Percentiles rank a stretch among this genome's conserved stretches.
Conservation (phyloP, 1,284 basidiomycete species). For the Coriolopsis trogii region DNA sequence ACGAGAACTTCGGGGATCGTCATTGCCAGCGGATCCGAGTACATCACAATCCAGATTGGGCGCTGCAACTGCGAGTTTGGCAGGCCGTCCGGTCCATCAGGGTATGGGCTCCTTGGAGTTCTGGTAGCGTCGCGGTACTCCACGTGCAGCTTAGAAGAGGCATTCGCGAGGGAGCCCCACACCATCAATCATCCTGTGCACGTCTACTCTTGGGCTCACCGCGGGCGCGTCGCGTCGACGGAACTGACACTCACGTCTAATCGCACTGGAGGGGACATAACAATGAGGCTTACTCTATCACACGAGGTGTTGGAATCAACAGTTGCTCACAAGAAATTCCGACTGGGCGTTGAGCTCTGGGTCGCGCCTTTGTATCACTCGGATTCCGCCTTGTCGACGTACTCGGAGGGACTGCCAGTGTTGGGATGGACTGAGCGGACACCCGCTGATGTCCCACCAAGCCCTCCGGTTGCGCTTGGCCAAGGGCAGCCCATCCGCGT, state of each 20-base stretch:
- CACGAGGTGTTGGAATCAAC: neutral
- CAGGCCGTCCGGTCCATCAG: neutral
- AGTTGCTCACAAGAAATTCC: neutral
- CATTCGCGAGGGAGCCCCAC: neutral
- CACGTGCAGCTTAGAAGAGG: neutral
- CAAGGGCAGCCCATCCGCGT: too few relatives aligned
- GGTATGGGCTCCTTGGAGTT: conserved; percentile 1
- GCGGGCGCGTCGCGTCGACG: conserved; percentile 6
- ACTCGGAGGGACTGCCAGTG: neutral
- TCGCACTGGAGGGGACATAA: neutral
- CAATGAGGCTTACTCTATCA: neutral
- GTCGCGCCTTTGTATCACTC: neutral
- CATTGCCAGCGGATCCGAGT: neutral
- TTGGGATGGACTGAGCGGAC: neutral
- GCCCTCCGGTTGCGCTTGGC: too few relatives aligned
- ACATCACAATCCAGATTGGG: conserved; percentile 9
- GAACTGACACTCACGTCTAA: neutral
- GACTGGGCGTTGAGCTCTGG: neutral
- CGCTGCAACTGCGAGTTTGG: conserved; percentile 11
- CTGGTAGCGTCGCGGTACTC: neutral
- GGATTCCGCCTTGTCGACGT: neutral
- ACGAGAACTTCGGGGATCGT: neutral
- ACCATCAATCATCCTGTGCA: conserved; percentile 4
- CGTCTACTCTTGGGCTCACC: conserved; percentile 14
- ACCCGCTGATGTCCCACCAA: too few relatives aligned